Evolutionary conservation across 2,329 filamentous ascomycete genomes (phyloP), one percentile per base, ranked within the genome.

Genomic region (Phialophora tarda): DNA sequence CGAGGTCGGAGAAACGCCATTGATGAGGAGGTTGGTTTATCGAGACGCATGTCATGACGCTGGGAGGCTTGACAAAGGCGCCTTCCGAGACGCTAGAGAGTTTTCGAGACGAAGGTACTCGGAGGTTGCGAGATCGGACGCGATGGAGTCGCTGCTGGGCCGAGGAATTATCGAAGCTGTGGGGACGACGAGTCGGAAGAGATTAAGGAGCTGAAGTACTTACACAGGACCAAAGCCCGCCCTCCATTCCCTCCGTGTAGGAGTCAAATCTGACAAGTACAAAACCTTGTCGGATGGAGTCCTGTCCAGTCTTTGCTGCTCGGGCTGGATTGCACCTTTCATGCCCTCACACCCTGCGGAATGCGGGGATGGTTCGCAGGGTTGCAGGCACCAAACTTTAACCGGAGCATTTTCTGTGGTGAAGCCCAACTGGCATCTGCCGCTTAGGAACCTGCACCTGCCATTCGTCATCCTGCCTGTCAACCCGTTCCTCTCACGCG

Each of bases 11-110:
- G 58, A 59, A 8, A 50, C 53, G 51, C 47, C 48, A 38, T 32
- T 57, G 60, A 67, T 48, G 63, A 63, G 62, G 62, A 56, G 54
- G 32, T 10, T n/a, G 48, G 51, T 57, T 24, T 59, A 54, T 62
- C 64, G 61, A 65, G 63, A 66, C 54, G 62, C 61, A 63, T 34
- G 30, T 34, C 23, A 26, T 34, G 28, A 26, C 38, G 51, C 3
- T 5, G 21, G 26, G 30, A 12, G 21, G 24, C 30, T 60, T 12
- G 54, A 38, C 58, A 47, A 21, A 26, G 51, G 47, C 17, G 12
- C 23, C 58, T 62, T 69, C 62, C 67, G 67, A 69, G 67, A 65
- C 67, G 64, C 67, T 69, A 69, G 44, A 14, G 28, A 30, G 24
- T n/a, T 62, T 69, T 55, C 67, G 67, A 69, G 67, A 69, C 50